These are phyloP conservation scores for Ascochyta viciae-villosae DNA, from an alignment of 2,329 filamentous ascomycete species.

Conservation along the genomic window DNA sequence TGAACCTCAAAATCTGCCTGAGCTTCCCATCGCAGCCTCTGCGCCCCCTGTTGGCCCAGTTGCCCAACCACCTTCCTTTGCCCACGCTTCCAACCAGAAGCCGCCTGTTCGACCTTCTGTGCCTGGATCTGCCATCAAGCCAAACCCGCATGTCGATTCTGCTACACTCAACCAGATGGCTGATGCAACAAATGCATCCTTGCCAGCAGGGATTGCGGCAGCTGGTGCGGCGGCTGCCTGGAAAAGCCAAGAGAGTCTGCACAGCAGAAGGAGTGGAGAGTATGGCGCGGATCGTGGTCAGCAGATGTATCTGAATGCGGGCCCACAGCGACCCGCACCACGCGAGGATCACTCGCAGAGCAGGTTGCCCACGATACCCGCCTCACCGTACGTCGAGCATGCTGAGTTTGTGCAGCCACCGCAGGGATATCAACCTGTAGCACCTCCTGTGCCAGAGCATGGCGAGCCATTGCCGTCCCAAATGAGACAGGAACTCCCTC, in stretches of 20 bases:
- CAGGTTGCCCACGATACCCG: slow-evolving; percentile 55
- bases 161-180: slow-evolving; percentile 82
- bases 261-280: slow-evolving; percentile 44
- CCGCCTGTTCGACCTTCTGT: slow-evolving; percentile 75
- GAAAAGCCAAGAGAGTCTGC: slow-evolving; percentile 42
- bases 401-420: slow-evolving; percentile 46
- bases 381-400: slow-evolving; percentile 53
- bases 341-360: slow-evolving; percentile 57
- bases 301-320: slow-evolving; percentile 47
- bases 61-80: slow-evolving; percentile 77
- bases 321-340: slow-evolving; percentile 62
- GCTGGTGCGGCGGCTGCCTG: slow-evolving; percentile 52
- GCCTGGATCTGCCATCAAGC: slow-evolving; percentile 74
- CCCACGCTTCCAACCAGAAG: slow-evolving; percentile 73
- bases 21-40: slow-evolving; percentile 45
- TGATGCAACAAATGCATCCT: slow-evolving; percentile 67
- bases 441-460: slow-evolving; percentile 48
- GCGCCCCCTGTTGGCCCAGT: slow-evolving; percentile 74
- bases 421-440: slow-evolving; percentile 39
- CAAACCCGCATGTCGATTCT: slow-evolving; percentile 82
- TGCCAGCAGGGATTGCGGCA: slow-evolving; percentile 43
- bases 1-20: slow-evolving; percentile 38
- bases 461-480: slow-evolving; percentile 34
- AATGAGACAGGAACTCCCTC: slow-evolving; percentile 31
- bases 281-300: slow-evolving; percentile 32